Evolutionary conservation across 495 filamentous ascomycete genomes (phyloP).

Genomic region (Penicillium verhagenii): DNA sequence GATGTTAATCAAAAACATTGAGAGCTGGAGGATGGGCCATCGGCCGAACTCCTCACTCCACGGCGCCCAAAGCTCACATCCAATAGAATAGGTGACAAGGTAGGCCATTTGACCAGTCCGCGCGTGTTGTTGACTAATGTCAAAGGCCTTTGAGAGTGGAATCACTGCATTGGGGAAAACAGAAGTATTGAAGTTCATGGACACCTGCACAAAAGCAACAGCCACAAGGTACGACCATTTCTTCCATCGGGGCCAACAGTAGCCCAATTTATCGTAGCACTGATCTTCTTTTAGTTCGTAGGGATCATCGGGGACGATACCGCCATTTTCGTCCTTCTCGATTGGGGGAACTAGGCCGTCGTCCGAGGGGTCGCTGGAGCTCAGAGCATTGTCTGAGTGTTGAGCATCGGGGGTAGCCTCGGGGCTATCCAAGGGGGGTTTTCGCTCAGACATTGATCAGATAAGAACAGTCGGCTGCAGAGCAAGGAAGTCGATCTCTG

Average conservation of each 20-base stretch:
- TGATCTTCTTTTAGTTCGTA: constrained; percentile 61
- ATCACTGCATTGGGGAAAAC: constrained; percentile 42
- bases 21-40: constrained; percentile 67
- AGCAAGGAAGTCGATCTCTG: not conserved
- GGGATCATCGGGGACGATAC: not conserved
- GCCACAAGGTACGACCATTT: constrained; percentile 72
- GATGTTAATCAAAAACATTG: constrained; percentile 68
- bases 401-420: not conserved
- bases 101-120: constrained; percentile 66
- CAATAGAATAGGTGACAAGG: constrained; percentile 71
- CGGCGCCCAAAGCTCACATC: constrained; percentile 78
- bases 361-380: not conserved
- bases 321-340: not conserved
- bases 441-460: constrained; percentile 4
- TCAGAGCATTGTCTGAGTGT: not conserved
- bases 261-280: constrained; percentile 64
- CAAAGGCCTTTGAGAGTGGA: constrained; percentile 59
- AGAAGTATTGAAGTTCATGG: constrained; percentile 68
- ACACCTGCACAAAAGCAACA: constrained; percentile 72
- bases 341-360: not conserved
- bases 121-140: constrained; percentile 61
- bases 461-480: not conserved
- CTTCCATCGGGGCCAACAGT: constrained; percentile 60
- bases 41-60: constrained; percentile 78
- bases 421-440: not conserved